These are phyloP conservation scores for Yamadazyma dushanensis DNA, from an alignment of 1,139 yeast genomes.

Conservation along the genomic window DNA sequence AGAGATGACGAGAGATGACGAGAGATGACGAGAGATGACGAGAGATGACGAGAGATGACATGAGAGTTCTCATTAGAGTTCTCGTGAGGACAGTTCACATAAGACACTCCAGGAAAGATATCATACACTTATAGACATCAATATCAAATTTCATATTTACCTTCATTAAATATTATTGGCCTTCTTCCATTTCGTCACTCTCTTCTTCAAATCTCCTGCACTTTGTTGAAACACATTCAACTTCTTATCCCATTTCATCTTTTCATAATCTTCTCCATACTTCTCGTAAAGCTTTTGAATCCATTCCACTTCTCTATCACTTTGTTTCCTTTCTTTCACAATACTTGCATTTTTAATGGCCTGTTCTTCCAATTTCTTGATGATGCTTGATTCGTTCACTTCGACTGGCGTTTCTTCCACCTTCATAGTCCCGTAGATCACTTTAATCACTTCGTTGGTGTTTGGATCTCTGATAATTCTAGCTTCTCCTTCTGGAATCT, in stretches of 20 bases:
- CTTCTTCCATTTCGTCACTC: constrained; percentile 68
- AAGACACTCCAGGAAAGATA: too few species aligned
- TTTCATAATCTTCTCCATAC: constrained; percentile 84
- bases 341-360: constrained; percentile 53
- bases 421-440: constrained; percentile 69
- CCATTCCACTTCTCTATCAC: constrained; percentile 80
- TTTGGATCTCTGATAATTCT: constrained; percentile 69
- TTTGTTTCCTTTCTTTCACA: constrained; percentile 54
- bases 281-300: constrained; percentile 61
- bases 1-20: too few species aligned
- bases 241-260: constrained; percentile 90
- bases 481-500: constrained; percentile 80
- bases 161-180: constrained; percentile 20
- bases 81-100: too few species aligned
- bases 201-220: constrained; percentile 76
- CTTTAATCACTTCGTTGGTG: constrained; percentile 65
- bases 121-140: not conserved
- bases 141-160: not conserved
- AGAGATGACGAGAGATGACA: too few species aligned
- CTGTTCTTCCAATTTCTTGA: constrained; percentile 66
- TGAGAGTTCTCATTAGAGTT: too few species aligned
- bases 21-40: too few species aligned
- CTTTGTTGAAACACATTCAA: constrained; percentile 81
- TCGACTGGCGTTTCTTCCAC: constrained; percentile 19
- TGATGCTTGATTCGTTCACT: constrained; percentile 46